Conservation (phyloP, 129 eudicot species). For the Chrysanthemum seticuspe region DNA sequence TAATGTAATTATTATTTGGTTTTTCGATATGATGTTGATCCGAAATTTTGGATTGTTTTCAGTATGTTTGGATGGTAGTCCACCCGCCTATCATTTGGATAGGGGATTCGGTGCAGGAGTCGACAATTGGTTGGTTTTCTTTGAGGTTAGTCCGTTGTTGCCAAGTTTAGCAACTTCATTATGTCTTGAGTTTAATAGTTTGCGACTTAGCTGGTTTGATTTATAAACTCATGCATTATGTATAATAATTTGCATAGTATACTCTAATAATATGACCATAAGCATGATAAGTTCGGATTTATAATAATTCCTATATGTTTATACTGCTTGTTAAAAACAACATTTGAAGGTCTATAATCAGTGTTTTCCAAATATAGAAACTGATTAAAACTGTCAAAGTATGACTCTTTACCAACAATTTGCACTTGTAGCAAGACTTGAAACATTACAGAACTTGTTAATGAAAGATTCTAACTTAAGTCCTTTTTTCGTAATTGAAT, state of each 20-base stretch:
- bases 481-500: neutral
- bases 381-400: neutral
- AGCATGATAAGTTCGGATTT: too few relatives aligned
- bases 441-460: neutral
- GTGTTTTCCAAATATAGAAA: neutral
- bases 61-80: constrained; percentile 98
- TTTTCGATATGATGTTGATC: neutral
- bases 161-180: neutral
- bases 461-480: neutral
- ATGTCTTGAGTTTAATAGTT: neutral
- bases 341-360: too few relatives aligned
- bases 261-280: too few relatives aligned
- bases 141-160: constrained; percentile 63
- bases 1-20: neutral
- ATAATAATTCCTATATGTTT: too few relatives aligned
- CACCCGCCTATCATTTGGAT: constrained; percentile 93
- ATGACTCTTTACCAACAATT: neutral
- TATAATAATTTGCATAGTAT: too few relatives aligned
- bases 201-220: too few relatives aligned
- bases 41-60: constrained; percentile 21
- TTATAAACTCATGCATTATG: too few relatives aligned
- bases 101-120: constrained; percentile 82
- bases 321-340: too few relatives aligned
- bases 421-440: neutral
- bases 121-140: constrained; percentile 83